Conservation (phyloP, 2,329 filamentous ascomycete species). For the Sclerotinia nivalis region DNA sequence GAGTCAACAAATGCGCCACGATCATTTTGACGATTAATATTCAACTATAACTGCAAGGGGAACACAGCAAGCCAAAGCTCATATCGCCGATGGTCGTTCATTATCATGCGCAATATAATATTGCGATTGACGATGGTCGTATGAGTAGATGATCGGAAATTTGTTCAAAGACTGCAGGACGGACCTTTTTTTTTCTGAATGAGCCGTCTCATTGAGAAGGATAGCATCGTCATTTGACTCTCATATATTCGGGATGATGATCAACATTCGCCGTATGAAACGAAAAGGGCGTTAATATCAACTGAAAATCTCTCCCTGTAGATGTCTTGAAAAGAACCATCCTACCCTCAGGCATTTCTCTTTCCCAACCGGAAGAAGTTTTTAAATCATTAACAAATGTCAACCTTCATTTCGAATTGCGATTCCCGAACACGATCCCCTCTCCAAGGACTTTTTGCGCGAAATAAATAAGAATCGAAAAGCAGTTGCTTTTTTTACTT, state of each 20-base stretch:
- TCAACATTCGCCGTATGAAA: neutral
- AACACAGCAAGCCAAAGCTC: neutral
- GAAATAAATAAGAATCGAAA: neutral
- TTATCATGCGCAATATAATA: neutral
- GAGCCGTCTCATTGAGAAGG: too few relatives aligned
- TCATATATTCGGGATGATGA: neutral
- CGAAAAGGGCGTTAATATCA: neutral
- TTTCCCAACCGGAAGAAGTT: neutral
- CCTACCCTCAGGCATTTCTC: neutral
- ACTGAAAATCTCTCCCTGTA: neutral
- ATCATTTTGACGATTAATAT: neutral
- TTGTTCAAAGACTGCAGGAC: neutral
- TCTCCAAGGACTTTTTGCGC: neutral
- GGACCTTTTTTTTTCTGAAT: neutral
- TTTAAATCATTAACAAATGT: neutral
- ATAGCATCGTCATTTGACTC: neutral
- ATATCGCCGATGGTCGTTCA: neutral
- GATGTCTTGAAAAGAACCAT: neutral
- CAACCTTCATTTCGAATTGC: neutral
- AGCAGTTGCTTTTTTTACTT: neutral
- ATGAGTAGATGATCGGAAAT: neutral
- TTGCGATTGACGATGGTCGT: neutral
- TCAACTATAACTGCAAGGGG: too few relatives aligned
- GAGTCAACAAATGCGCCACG: neutral
- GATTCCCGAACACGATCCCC: neutral